Base-by-base conservation (phyloP, 1,284 basidiomycete genomes). In the Rhodotorula sp. region DNA sequence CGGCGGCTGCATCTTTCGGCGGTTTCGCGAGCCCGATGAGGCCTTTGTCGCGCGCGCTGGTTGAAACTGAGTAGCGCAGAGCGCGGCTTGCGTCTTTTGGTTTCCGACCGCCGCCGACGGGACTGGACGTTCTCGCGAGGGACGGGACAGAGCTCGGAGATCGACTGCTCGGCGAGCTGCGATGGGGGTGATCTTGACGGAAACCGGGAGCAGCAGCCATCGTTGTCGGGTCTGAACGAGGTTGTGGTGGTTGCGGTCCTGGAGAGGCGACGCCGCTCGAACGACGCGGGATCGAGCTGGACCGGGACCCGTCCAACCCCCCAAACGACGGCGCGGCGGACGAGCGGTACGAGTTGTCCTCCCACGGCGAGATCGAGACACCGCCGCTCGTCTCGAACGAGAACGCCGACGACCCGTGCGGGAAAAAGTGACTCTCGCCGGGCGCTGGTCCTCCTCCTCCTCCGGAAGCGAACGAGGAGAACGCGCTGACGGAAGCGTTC, bases 21-120 rank as follows among this genome's bases (percentile, higher is more conserved):
- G 70, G 75, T 28, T 72, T 74, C 31, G 75, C 72, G 21, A 76
- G 52, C 10, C 68, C 75, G 21, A 76, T 60, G 43, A 76, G 49
- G 2, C 72, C 72, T 54, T 71, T 69, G 31, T 72, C 72, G 16
- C 62, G 61, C 58, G 62, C 34, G 23, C 50, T 58, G 2, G 45
- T 66, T 14, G 56, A 43, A 16, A 73, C 28, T 14, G 67, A 8
- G 54, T 47, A 68, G 5, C 63, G 64, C 63, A 73, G 15, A 7
- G 45, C 60, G 23, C 74, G 52, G 28, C 64, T 67, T 43, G 56
- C 49, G 34, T 73, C 71, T 55, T 70, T 73, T 31, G 48, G 45
- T 50, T 71, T 75, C 57, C 67, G 34, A 5, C 70, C 70, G 21
- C 70, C 64, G 16, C 66, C 66, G 12, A 68, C 7, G 18, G 70